A percentile compares a stretch with the other conserved stretches of the same genome.
Conservation (phyloP, 1,139 yeast genomes). For the Hemisphaericaspora subhashii region DNA sequence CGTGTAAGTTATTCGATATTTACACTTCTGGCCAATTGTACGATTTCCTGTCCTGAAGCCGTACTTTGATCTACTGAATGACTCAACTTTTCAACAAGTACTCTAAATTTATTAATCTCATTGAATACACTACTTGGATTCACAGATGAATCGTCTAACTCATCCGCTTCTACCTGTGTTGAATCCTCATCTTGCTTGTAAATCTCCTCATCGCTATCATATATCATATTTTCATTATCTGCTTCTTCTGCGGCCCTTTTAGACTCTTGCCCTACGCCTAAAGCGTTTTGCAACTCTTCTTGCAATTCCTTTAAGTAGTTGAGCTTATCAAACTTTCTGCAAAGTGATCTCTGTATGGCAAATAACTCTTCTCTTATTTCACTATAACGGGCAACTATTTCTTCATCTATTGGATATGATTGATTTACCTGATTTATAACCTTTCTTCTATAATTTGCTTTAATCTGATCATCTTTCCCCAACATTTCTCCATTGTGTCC, state of each 20-base stretch:
- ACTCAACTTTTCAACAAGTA: constrained; percentile 31
- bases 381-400: constrained; percentile 25
- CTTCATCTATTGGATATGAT: constrained; percentile 8
- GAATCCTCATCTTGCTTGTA: background rate
- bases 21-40: background rate
- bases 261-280: constrained; percentile 9
- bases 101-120: constrained; percentile 32
- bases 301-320: constrained; percentile 25
- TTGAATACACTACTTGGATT: constrained; percentile 12
- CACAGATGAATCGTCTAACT: constrained; percentile 1
- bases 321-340: constrained; percentile 29
- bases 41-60: constrained; percentile 4
- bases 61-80: constrained; percentile 14
- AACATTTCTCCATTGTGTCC: too few species aligned
- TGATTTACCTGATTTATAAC: constrained; percentile 1
- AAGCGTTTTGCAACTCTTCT: constrained; percentile 14
- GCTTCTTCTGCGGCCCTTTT: background rate
- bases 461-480: constrained; percentile 6
- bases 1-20: background rate
- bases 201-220: constrained; percentile 24
- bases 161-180: background rate
- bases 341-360: constrained; percentile 18
- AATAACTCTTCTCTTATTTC: constrained; percentile 21
- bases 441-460: constrained; percentile 5
- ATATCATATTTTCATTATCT: constrained; percentile 12